phyloP scores from a whole-genome alignment of 352 stramenopile species.

The Pythium biforme region DNA sequence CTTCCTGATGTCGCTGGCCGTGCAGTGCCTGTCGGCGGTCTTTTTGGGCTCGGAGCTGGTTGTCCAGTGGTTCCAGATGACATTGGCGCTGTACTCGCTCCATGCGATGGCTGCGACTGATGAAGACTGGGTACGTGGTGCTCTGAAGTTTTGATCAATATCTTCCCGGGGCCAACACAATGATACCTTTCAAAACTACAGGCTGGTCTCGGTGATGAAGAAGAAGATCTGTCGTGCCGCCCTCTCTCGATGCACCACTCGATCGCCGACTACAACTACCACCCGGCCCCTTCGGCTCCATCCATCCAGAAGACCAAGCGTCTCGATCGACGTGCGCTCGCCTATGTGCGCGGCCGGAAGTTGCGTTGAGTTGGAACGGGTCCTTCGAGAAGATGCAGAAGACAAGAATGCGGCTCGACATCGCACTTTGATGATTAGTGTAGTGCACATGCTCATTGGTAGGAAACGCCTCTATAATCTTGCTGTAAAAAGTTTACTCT shows the following conservation, averaged over 20 bases:
- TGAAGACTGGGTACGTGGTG: conserved; percentile 67
- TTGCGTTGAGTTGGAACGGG: conserved; percentile 40
- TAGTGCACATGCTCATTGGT: no score
- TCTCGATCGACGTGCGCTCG: conserved; percentile 69
- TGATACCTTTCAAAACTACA: conserved; percentile 7
- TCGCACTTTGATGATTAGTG: no score
- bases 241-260: conserved; percentile 61
- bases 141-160: neutral
- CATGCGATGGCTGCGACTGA: conserved; percentile 71
- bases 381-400: no score
- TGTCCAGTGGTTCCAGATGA: conserved; percentile 83
- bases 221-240: conserved; percentile 58
- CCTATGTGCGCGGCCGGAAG: conserved; percentile 72
- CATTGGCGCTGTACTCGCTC: conserved; percentile 80
- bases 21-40: conserved; percentile 72
- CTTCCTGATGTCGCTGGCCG: conserved; percentile 80
- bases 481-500: neutral
- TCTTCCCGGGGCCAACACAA: neutral
- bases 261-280: conserved; percentile 76
- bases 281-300: conserved; percentile 51
- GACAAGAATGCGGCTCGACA: no score
- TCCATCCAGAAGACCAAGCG: conserved; percentile 82
- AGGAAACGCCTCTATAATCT: neutral
- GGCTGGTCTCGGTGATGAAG: conserved; percentile 58
- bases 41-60: conserved; percentile 81